Evolutionary conservation across 495 filamentous ascomycete genomes (phyloP).

Genomic region (Hyaloscypha bicolor): DNA sequence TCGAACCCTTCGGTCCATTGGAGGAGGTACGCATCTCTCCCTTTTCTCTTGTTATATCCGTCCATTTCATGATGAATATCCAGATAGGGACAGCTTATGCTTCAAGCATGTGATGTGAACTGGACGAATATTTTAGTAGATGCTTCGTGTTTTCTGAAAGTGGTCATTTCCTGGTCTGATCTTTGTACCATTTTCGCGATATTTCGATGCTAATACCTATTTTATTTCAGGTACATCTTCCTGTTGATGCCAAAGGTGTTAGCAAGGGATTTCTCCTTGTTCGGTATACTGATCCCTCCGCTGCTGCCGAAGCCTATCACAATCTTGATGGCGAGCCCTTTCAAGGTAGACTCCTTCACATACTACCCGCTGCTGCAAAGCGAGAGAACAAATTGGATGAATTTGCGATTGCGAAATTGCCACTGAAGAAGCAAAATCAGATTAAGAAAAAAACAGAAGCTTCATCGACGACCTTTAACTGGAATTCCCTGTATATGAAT

Average conservation of each 20-base stretch:
- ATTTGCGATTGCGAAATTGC: slow-evolving; percentile 81
- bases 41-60: slow-evolving; percentile 27
- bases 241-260: slow-evolving; percentile 63
- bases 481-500: slow-evolving; percentile 98
- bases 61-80: slow-evolving; percentile 82
- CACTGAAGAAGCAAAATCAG: slow-evolving; percentile 90
- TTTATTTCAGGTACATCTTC: slow-evolving; percentile 71
- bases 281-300: slow-evolving; percentile 67
- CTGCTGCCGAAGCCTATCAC: slow-evolving; percentile 76
- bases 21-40: slow-evolving; percentile 74
- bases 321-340: slow-evolving; percentile 79
- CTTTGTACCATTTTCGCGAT: background rate
- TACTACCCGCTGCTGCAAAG: slow-evolving; percentile 80
- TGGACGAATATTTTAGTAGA: slow-evolving; percentile 68
- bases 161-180: slow-evolving; percentile 26
- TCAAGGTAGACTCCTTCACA: slow-evolving; percentile 88
- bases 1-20: slow-evolving; percentile 68
- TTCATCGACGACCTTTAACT: slow-evolving; percentile 79
- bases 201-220: slow-evolving; percentile 35
- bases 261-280: slow-evolving; percentile 91
- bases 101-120: slow-evolving; percentile 59
- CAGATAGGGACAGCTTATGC: slow-evolving; percentile 99
- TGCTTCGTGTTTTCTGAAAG: slow-evolving; percentile 48
- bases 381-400: slow-evolving; percentile 83
- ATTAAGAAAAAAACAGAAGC: slow-evolving; percentile 81